Conservation (phyloP, 2,329 filamentous ascomycete genomes). For the Periconia digitata region DNA sequence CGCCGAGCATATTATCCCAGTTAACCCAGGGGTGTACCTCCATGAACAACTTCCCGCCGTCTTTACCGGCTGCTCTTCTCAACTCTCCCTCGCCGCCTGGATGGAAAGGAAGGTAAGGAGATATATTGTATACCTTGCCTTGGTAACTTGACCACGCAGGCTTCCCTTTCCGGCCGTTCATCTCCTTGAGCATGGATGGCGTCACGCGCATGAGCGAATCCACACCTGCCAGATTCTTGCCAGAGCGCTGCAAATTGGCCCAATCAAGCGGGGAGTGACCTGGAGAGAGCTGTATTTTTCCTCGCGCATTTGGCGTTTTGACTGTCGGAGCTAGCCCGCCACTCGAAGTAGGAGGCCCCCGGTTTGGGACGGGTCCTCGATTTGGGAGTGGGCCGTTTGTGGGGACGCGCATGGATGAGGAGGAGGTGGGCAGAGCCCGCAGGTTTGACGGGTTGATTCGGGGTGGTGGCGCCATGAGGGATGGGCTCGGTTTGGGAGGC, state of each 20-base stretch:
- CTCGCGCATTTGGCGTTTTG: slow-evolving; percentile 47
- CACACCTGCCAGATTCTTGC: slow-evolving; percentile 52
- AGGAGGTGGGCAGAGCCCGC: slow-evolving; percentile 32
- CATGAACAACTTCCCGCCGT: slow-evolving; percentile 64
- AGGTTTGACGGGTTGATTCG: slow-evolving; percentile 40
- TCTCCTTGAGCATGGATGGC: slow-evolving; percentile 73
- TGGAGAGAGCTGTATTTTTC: slow-evolving; percentile 79
- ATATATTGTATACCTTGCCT: slow-evolving; percentile 92
- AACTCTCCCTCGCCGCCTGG: slow-evolving; percentile 82
- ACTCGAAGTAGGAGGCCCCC: slow-evolving; percentile 44
- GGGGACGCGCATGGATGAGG: slow-evolving; percentile 43
- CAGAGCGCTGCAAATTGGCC: slow-evolving; percentile 81
- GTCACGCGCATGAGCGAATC: slow-evolving; percentile 70
- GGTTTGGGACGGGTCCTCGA: slow-evolving; percentile 45
- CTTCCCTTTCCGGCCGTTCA: slow-evolving; percentile 80
- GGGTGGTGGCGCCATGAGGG: slow-evolving; percentile 40
- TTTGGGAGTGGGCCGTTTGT: slow-evolving; percentile 53
- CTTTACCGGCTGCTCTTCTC: slow-evolving; percentile 75
- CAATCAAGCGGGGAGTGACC: slow-evolving; percentile 96
- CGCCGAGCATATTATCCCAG: slow-evolving; percentile 66
- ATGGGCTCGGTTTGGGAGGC: slow-evolving; percentile 23
- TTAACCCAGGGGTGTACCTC: slow-evolving; percentile 70
- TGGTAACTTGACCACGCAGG: slow-evolving; percentile 91
- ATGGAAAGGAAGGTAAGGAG: slow-evolving; percentile 86
- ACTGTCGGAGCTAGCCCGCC: slow-evolving; percentile 41